These are phyloP conservation scores for Grosmannia clavigera DNA, from an alignment of 2,329 filamentous ascomycete species.

Conservation along the genomic window DNA sequence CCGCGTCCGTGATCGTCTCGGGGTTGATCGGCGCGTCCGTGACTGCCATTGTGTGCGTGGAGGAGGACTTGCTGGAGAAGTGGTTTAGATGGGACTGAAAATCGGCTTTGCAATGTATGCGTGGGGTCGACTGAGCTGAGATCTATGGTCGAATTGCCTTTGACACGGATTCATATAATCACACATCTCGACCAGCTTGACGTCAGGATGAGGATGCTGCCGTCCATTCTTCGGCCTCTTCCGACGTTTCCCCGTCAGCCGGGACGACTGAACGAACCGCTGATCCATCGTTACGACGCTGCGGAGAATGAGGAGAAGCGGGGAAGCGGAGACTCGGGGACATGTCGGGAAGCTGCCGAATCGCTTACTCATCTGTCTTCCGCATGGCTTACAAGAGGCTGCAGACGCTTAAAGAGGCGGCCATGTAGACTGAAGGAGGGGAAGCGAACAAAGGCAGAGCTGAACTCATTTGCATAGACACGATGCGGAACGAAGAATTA, in stretches of 20 bases:
- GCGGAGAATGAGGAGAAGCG: slow-evolving; percentile 1
- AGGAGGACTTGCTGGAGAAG: too few species aligned
- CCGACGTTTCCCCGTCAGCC: not conserved
- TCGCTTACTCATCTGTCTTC: not conserved
- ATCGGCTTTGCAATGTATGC: too few species aligned
- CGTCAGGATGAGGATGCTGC: too few species aligned
- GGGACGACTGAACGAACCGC: not conserved
- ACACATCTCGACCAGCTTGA: too few species aligned
- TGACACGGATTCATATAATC: too few species aligned
- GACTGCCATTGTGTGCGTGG: not conserved
- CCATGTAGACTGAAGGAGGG: too few species aligned
- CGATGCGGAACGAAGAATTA: not conserved
- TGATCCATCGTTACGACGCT: not conserved
- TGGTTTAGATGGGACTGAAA: too few species aligned
- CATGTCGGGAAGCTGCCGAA: not conserved
- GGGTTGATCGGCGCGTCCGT: not conserved
- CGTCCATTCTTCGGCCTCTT: not conserved
- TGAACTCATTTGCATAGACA: not conserved
- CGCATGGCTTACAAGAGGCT: not conserved
- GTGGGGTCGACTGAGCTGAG: too few species aligned
- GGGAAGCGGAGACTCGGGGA: not conserved
- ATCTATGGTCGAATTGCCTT: too few species aligned
- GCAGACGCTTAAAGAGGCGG: too few species aligned
- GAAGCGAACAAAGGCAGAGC: too few species aligned
- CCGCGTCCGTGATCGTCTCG: not conserved